Evolutionary conservation across 164 flowering plant species (phyloP).

Genomic region (Protea cynaroides): DNA sequence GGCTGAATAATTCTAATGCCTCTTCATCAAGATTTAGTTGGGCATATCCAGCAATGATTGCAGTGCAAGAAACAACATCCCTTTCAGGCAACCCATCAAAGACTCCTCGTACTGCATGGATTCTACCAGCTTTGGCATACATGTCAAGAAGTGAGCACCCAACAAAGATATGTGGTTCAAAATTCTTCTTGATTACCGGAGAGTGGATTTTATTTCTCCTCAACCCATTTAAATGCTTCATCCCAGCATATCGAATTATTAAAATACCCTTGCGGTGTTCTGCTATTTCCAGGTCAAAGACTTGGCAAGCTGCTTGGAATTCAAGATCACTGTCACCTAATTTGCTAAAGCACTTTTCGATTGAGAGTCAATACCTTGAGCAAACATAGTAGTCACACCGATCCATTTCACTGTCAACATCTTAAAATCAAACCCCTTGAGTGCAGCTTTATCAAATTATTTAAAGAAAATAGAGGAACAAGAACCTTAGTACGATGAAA

Average conservation of each 20-base stretch:
- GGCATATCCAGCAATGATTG: constrained; percentile 70
- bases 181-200: constrained; percentile 33
- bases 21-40: constrained; percentile 59
- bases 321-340: background rate
- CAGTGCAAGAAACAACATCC: constrained; percentile 77
- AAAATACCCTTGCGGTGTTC: no score
- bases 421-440: no score
- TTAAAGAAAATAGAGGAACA: no score
- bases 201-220: constrained; percentile 28
- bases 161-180: constrained; percentile 46
- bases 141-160: constrained; percentile 80
- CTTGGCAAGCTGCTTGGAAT: background rate
- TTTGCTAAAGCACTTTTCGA: background rate
- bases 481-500: no score
- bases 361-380: background rate
- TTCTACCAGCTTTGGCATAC: constrained; percentile 65
- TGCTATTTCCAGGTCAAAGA: no score
- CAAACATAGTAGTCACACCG: background rate
- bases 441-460: no score
- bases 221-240: no score
- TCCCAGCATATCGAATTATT: no score
- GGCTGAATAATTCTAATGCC: constrained; percentile 51
- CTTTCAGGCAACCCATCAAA: constrained; percentile 56
- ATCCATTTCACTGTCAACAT: background rate
- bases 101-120: constrained; percentile 50